phyloP scores from a whole-genome alignment of 2,329 filamentous ascomycete genomes.

The Talaromyces islandicus region DNA sequence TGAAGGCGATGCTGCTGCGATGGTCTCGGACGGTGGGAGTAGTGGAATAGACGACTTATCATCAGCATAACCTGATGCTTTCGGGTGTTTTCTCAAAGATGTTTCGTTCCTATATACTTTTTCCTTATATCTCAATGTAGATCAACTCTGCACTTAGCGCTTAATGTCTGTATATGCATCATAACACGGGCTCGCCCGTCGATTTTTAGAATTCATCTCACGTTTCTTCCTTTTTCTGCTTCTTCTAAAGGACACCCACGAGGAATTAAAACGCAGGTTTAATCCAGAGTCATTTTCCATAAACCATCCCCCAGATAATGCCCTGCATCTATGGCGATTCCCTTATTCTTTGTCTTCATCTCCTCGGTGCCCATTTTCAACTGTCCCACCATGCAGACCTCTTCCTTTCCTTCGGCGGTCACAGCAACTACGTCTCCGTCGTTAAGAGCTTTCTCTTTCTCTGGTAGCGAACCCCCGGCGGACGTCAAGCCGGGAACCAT shows the following conservation, averaged over 20 bases:
- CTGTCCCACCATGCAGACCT: slow-evolving; percentile 81
- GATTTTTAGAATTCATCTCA: background rate
- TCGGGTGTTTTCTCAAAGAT: background rate
- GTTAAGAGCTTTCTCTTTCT: slow-evolving; percentile 57
- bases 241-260: background rate
- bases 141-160: background rate
- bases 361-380: slow-evolving; percentile 81
- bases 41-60: slow-evolving; percentile 8
- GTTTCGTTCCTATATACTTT: background rate
- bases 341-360: slow-evolving; percentile 91
- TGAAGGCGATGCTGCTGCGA: slow-evolving; percentile 1
- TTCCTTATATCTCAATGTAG: background rate
- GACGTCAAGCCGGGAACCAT: slow-evolving; percentile 94
- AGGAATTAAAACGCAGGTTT: slow-evolving; percentile 17
- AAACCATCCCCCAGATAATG: slow-evolving; percentile 93
- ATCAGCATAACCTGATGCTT: background rate
- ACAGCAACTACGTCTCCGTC: slow-evolving; percentile 83
- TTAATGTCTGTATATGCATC: background rate
- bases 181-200: background rate
- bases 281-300: slow-evolving; percentile 66
- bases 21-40: slow-evolving; percentile 9
- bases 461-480: slow-evolving; percentile 71
- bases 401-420: slow-evolving; percentile 86
- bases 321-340: slow-evolving; percentile 84
- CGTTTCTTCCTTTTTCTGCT: background rate